Evolutionary conservation across 1,284 basidiomycete genomes (phyloP).

Genomic region (Amylostereum areolatum): DNA sequence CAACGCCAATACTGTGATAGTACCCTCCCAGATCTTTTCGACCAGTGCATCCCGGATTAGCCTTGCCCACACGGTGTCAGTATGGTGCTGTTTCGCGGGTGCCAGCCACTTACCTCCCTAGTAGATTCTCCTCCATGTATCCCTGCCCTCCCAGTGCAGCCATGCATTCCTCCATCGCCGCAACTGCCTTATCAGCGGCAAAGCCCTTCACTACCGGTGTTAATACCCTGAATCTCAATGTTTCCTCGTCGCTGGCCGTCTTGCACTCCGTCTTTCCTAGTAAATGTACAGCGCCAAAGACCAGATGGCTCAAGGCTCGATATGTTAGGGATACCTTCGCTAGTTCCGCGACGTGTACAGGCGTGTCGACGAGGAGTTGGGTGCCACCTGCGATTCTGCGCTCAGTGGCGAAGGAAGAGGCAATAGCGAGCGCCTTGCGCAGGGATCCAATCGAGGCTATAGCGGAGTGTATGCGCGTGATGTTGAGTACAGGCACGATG

Average conservation of each 20-base stretch:
- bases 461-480: constrained; percentile 72
- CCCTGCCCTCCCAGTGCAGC: constrained; percentile 71
- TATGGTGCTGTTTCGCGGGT: background rate
- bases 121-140: constrained; percentile 77
- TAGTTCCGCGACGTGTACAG: constrained; percentile 59
- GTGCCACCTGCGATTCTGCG: constrained; percentile 47
- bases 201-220: constrained; percentile 74
- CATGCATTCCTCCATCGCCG: constrained; percentile 73
- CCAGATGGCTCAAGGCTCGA: constrained; percentile 58
- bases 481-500: constrained; percentile 70
- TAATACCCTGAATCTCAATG: constrained; percentile 53
- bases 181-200: constrained; percentile 55
- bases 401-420: constrained; percentile 54
- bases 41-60: constrained; percentile 63
- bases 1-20: constrained; percentile 59
- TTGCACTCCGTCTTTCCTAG: constrained; percentile 61
- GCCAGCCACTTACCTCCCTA: constrained; percentile 40
- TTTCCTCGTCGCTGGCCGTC: constrained; percentile 41
- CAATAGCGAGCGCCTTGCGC: constrained; percentile 60
- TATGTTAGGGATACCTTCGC: constrained; percentile 56
- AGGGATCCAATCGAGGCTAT: constrained; percentile 50
- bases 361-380: constrained; percentile 45
- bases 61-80: constrained; percentile 18
- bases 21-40: constrained; percentile 83
- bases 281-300: constrained; percentile 52